These are phyloP conservation scores for Thuja plicata DNA, from an alignment of 83 land plant species.

Conservation along the genomic window DNA sequence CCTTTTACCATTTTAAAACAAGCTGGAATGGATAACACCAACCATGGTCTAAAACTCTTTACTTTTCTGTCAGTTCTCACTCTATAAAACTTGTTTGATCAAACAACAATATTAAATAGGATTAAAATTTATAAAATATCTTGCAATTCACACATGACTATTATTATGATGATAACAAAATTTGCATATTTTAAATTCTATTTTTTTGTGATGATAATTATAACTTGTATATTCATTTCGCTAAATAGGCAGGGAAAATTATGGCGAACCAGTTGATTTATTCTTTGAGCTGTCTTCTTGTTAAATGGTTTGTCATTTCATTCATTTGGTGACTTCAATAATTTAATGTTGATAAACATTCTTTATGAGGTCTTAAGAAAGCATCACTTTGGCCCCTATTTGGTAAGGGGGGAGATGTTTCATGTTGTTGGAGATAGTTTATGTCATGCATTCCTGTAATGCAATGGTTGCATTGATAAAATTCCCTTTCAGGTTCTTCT, in stretches of 20 bases:
- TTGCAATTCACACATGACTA: neutral
- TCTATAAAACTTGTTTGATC: no score
- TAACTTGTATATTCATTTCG: neutral
- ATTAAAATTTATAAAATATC: neutral
- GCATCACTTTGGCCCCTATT: neutral
- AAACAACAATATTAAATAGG: no score
- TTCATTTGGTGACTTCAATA: neutral
- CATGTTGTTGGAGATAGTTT: neutral
- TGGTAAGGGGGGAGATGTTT: neutral
- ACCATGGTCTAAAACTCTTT: neutral
- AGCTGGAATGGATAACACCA: neutral
- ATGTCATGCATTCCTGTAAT: neutral
- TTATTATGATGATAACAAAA: neutral
- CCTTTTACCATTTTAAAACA: neutral
- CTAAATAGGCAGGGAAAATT: neutral
- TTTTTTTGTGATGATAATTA: neutral
- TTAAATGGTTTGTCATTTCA: neutral
- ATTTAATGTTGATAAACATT: neutral
- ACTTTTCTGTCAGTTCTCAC: neutral
- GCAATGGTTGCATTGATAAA: neutral
- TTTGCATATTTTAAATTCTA: neutral
- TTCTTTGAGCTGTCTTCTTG: neutral
- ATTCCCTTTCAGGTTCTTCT: conserved; percentile 45
- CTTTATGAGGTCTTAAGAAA: neutral
- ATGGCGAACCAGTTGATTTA: neutral